Percentiles rank a stretch among this genome's conserved stretches.
These are phyloP conservation scores for Chlamydomonas asymmetrica DNA, from an alignment of 139 green algal species.

Conservation along the genomic window DNA sequence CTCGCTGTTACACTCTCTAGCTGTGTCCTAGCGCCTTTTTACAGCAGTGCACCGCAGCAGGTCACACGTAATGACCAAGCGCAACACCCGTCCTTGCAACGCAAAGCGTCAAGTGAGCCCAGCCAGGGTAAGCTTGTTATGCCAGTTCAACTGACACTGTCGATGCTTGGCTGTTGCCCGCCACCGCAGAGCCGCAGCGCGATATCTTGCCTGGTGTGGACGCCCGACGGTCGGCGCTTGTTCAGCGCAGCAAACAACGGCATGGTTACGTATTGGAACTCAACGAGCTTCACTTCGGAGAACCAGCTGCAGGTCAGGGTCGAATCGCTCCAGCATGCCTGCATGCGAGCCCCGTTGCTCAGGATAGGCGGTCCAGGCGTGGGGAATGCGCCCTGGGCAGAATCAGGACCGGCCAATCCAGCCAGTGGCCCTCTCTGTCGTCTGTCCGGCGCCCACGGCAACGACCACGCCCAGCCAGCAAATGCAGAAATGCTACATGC, in stretches of 20 bases:
- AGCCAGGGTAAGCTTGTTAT: background rate
- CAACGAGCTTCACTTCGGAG: slow-evolving; percentile 84
- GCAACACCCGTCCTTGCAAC: background rate
- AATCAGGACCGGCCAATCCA: too few relatives aligned
- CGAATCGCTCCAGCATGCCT: too few relatives aligned
- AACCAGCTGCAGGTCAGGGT: slow-evolving; percentile 75
- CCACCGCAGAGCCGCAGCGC: slow-evolving; percentile 50
- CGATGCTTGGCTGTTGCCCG: background rate
- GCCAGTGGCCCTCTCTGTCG: too few relatives aligned
- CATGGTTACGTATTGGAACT: slow-evolving; percentile 92
- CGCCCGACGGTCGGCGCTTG: slow-evolving; percentile 84
- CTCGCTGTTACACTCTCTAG: background rate
- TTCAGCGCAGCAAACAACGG: slow-evolving; percentile 83
- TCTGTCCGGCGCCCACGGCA: background rate
- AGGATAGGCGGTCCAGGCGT: background rate
- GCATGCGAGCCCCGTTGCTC: too few relatives aligned
- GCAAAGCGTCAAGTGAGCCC: background rate
- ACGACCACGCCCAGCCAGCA: background rate
- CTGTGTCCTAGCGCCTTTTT: background rate
- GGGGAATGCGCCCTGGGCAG: too few relatives aligned
- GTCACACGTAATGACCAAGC: background rate
- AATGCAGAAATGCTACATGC: background rate
- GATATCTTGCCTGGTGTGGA: slow-evolving; percentile 80
- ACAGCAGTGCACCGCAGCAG: background rate
- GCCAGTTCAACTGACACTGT: background rate